Evolutionary conservation across 176 grass and related monocot species (phyloP).

Genomic region (Carex littledalei): DNA sequence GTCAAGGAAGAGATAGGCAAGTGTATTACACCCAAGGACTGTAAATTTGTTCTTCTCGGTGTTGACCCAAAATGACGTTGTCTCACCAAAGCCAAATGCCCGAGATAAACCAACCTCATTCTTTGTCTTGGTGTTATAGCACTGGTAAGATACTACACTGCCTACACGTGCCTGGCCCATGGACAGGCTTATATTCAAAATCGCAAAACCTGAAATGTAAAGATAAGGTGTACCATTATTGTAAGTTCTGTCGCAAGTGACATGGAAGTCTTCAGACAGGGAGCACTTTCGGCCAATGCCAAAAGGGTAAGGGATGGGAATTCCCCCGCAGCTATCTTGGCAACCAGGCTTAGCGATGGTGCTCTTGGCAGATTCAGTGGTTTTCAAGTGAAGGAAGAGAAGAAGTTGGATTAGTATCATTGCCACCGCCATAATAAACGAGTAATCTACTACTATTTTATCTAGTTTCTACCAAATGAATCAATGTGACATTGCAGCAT

Average conservation of each 20-base stretch:
- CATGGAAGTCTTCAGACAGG: not conserved
- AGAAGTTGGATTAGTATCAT: too few species aligned
- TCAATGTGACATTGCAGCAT: too few species aligned
- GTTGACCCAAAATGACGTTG: too few species aligned
- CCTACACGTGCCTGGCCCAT: not conserved
- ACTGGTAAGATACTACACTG: not conserved
- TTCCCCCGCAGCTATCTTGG: not conserved
- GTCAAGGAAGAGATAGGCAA: too few species aligned
- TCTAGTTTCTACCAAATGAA: too few species aligned
- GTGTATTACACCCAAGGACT: too few species aligned
- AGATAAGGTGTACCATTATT: not conserved
- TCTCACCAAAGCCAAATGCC: too few species aligned
- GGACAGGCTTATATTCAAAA: not conserved
- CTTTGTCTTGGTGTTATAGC: not conserved
- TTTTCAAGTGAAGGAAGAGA: not conserved
- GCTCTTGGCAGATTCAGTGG: not conserved
- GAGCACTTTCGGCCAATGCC: not conserved
- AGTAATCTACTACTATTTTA: too few species aligned
- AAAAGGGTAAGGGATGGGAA: constrained; percentile 18
- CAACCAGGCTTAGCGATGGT: not conserved
- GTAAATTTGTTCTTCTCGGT: too few species aligned
- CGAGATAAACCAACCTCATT: too few species aligned
- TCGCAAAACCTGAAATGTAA: not conserved
- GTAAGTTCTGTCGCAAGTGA: not conserved
- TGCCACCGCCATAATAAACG: too few species aligned